Evolutionary conservation across 768 basidiomycete genomes (phyloP).

Genomic region (Mrakia blollopis): DNA sequence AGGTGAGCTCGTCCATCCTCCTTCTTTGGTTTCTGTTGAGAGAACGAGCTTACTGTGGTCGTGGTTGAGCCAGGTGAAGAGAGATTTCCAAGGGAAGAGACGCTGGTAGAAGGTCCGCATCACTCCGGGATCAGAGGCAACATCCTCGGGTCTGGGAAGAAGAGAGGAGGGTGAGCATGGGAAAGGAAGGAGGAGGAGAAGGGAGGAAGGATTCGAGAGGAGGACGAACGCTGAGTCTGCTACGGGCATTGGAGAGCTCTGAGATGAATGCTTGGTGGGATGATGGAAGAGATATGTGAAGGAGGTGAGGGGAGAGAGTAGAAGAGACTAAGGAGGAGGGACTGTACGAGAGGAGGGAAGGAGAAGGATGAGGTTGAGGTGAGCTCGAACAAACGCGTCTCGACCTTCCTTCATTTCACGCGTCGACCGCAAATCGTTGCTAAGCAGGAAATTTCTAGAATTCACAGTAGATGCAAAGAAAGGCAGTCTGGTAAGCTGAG

Average conservation of each 20-base stretch:
- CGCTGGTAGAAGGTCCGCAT: slow-evolving; percentile 79
- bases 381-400: background rate
- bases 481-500: too few relatives aligned
- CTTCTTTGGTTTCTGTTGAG: too few relatives aligned
- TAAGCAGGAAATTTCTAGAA: background rate
- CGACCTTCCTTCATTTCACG: background rate
- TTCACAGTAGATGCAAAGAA: background rate
- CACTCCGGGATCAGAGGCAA: slow-evolving; percentile 50
- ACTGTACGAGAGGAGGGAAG: background rate
- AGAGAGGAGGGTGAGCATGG: background rate
- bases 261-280: background rate
- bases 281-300: background rate
- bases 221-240: slow-evolving; percentile 1
- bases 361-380: background rate
- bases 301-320: background rate
- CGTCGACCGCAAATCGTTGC: background rate
- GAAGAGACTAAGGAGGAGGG: background rate
- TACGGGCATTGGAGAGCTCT: background rate
- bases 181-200: too few relatives aligned
- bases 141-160: slow-evolving; percentile 19
- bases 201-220: too few relatives aligned
- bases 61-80: slow-evolving; percentile 94
- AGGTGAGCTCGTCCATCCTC: background rate
- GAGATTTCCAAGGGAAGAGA: slow-evolving; percentile 88
- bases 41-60: slow-evolving; percentile 54